phyloP scores from a whole-genome alignment of 495 filamentous ascomycete species.

The Tuber indicum region DNA sequence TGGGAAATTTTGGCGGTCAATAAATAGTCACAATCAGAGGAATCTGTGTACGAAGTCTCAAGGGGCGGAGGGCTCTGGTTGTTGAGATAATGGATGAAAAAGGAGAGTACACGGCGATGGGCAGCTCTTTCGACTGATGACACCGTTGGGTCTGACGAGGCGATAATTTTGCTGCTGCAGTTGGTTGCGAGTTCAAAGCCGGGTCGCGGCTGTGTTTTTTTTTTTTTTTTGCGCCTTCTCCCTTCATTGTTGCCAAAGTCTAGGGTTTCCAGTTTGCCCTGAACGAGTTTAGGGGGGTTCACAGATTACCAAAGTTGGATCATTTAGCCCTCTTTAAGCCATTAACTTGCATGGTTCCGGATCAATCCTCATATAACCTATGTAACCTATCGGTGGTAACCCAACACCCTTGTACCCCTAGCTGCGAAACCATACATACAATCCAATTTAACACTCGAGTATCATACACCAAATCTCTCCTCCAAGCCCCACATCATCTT shows the following conservation, averaged over 20 bases:
- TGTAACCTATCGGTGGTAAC: background rate
- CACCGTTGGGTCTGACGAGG: slow-evolving; percentile 23
- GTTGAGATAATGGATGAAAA: slow-evolving; percentile 29
- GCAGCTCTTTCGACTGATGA: slow-evolving; percentile 26
- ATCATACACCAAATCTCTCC: slow-evolving; percentile 5
- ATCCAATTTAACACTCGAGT: background rate
- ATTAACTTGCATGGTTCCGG: background rate
- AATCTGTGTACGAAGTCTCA: slow-evolving; percentile 27
- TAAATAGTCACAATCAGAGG: slow-evolving; percentile 21
- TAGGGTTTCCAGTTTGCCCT: background rate
- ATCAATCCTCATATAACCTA: background rate
- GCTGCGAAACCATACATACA: background rate
- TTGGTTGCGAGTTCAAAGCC: background rate
- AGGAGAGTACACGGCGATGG: slow-evolving; percentile 19
- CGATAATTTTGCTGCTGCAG: slow-evolving; percentile 25
- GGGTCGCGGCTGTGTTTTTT: slow-evolving; percentile 15
- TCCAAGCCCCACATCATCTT: slow-evolving; percentile 1
- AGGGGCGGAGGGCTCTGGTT: slow-evolving; percentile 20
- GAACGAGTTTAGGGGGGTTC: background rate
- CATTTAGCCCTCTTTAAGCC: background rate
- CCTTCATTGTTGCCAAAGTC: background rate
- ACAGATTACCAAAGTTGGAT: background rate
- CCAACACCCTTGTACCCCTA: background rate
- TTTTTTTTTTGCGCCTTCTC: slow-evolving; percentile 5
- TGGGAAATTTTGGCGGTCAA: slow-evolving; percentile 35